Percentiles rank a stretch among this genome's conserved stretches.
Evolutionary conservation across 1,284 basidiomycete species (phyloP).

Genomic region (Malassezia slooffiae): DNA sequence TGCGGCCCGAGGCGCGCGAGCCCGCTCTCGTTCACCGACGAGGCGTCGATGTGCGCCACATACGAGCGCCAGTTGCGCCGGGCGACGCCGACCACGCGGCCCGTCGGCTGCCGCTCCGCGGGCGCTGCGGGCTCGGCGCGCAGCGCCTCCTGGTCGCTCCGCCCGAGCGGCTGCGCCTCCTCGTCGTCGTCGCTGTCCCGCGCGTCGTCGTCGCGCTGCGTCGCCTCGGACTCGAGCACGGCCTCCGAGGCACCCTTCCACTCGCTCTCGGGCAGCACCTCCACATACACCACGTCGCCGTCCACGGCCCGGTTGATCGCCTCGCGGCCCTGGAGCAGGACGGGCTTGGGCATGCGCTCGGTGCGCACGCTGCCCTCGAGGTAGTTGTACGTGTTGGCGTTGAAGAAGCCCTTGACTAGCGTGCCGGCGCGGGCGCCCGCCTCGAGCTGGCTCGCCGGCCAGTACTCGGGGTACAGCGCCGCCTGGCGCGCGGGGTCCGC

Average conservation of each 20-base stretch:
- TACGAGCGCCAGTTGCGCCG: slow-evolving; percentile 88
- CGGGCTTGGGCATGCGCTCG: slow-evolving; percentile 61
- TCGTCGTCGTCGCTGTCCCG: slow-evolving; percentile 51
- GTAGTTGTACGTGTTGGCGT: slow-evolving; percentile 90
- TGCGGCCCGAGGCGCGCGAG: slow-evolving; percentile 71
- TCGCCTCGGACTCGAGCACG: slow-evolving; percentile 69
- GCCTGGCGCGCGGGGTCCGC: background rate
- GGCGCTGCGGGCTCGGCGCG: slow-evolving; percentile 46
- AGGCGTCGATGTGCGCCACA: slow-evolving; percentile 87
- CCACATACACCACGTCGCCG: slow-evolving; percentile 83
- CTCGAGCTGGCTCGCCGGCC: slow-evolving; percentile 61
- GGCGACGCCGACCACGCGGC: slow-evolving; percentile 77
- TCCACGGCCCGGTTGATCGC: slow-evolving; percentile 92
- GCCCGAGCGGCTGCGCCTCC: slow-evolving; percentile 39
- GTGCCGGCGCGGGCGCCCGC: slow-evolving; percentile 77
- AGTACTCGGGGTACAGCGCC: slow-evolving; percentile 56
- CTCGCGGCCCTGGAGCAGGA: slow-evolving; percentile 76
- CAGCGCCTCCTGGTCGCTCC: slow-evolving; percentile 20
- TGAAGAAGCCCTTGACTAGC: slow-evolving; percentile 84
- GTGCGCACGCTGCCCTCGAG: slow-evolving; percentile 74
- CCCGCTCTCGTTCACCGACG: slow-evolving; percentile 64
- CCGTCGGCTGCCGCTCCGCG: slow-evolving; percentile 71
- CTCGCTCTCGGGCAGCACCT: slow-evolving; percentile 73
- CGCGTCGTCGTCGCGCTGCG: slow-evolving; percentile 77
- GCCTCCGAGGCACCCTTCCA: slow-evolving; percentile 90